Conservation (phyloP, 495 filamentous ascomycete genomes). For the Hypoxylon crocopeplum region DNA sequence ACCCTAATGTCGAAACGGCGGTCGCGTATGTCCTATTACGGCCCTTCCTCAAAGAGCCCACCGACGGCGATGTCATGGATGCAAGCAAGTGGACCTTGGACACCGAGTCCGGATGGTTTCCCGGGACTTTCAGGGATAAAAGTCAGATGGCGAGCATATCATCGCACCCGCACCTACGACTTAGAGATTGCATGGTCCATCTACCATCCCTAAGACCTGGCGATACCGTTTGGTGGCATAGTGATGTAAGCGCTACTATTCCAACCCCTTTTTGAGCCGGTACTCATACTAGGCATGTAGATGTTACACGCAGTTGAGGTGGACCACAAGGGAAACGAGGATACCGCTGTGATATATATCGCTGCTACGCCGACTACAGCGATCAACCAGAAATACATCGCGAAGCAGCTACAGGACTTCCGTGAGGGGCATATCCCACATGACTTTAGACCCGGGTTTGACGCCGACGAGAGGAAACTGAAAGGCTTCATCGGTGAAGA, state of each 20-base stretch:
- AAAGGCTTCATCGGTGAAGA: too few relatives aligned
- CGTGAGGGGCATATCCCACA: background rate
- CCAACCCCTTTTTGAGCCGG: background rate
- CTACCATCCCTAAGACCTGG: constrained; percentile 21
- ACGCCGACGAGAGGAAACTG: background rate
- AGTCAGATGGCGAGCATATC: constrained; percentile 6
- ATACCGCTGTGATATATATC: constrained; percentile 23
- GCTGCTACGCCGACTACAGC: constrained; percentile 25
- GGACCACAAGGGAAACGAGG: constrained; percentile 16
- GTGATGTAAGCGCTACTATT: constrained; percentile 13
- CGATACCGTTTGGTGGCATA: constrained; percentile 37
- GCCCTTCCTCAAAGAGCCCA: constrained; percentile 26
- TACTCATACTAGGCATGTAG: background rate
- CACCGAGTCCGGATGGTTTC: constrained; percentile 20
- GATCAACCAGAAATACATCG: constrained; percentile 16
- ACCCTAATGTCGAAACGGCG: constrained; percentile 2
- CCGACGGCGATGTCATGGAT: constrained; percentile 16
- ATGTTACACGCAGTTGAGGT: constrained; percentile 31
- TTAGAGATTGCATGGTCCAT: constrained; percentile 16
- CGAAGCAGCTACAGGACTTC: background rate
- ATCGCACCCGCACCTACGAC: constrained; percentile 26
- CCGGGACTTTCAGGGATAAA: constrained; percentile 18
- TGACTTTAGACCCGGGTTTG: background rate
- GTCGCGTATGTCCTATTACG: constrained; percentile 26
- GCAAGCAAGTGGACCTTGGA: constrained; percentile 27